Conservation (phyloP, 352 stramenopile genomes). For the Phytophthora parvispora region DNA sequence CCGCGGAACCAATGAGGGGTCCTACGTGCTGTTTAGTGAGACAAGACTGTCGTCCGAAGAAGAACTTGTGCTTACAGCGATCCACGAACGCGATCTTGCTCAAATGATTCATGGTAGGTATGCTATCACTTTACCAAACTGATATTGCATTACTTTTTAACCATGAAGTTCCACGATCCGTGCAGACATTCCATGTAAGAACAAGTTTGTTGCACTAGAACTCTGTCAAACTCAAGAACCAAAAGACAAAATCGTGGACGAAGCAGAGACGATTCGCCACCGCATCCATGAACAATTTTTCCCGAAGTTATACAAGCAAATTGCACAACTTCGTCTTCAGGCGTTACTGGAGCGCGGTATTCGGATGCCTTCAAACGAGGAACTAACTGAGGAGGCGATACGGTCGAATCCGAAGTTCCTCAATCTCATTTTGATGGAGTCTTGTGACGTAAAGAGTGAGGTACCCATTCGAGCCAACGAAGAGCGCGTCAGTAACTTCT, state of each 20-base stretch:
- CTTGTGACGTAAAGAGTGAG: conserved; percentile 55
- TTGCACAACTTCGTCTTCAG: conserved; percentile 32
- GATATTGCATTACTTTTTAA: background rate
- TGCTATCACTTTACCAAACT: background rate
- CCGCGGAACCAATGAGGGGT: conserved; percentile 63
- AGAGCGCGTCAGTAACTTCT: conserved; percentile 68
- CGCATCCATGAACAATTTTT: conserved; percentile 58
- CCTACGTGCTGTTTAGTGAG: conserved; percentile 80
- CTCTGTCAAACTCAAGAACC: conserved; percentile 69
- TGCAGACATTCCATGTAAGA: conserved; percentile 69
- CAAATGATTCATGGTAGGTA: conserved; percentile 63
- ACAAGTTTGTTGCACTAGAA: conserved; percentile 76
- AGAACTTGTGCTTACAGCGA: conserved; percentile 69
- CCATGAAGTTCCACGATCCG: background rate
- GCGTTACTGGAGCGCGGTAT: conserved; percentile 13
- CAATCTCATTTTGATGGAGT: conserved; percentile 66
- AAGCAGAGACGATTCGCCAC: conserved; percentile 53
- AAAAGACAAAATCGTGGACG: conserved; percentile 44
- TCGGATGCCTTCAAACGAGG: conserved; percentile 16
- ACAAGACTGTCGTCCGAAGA: conserved; percentile 74
- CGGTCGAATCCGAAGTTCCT: conserved; percentile 27
- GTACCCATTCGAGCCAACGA: conserved; percentile 42
- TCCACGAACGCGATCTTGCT: conserved; percentile 73
- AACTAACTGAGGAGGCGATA: conserved; percentile 31
- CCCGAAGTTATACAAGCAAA: conserved; percentile 34